Evolutionary conservation across 1,284 basidiomycete genomes (phyloP).

Genomic region (Microbotryum intermedium): DNA sequence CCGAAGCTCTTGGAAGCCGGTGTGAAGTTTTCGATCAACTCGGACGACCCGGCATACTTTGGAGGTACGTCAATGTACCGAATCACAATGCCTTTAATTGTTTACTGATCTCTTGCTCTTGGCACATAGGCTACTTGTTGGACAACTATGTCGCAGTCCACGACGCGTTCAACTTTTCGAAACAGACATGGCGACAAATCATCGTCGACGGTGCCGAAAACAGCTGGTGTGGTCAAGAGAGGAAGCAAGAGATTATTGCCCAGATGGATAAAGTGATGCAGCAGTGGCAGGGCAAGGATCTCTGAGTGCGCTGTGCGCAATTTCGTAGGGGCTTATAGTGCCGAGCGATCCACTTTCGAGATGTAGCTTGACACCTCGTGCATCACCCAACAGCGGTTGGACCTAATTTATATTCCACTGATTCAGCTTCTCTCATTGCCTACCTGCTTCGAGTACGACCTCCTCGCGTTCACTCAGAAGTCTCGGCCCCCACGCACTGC

Average conservation of each 20-base stretch:
- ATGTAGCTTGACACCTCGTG: too few species aligned
- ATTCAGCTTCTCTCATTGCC: too few species aligned
- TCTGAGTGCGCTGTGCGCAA: slow-evolving; percentile 1
- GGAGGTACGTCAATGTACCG: slow-evolving; percentile 14
- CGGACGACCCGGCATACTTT: slow-evolving; percentile 33
- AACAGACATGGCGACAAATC: slow-evolving; percentile 26
- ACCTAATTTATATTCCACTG: too few species aligned
- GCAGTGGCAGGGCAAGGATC: slow-evolving; percentile 15
- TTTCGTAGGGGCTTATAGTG: too few species aligned
- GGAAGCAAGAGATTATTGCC: slow-evolving; percentile 18
- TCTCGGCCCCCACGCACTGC: too few species aligned
- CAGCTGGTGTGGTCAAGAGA: slow-evolving; percentile 26
- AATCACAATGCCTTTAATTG: background rate
- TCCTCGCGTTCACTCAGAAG: too few species aligned
- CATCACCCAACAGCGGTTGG: too few species aligned
- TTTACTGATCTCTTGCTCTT: background rate
- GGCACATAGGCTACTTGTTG: slow-evolving; percentile 21
- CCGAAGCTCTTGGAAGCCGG: slow-evolving; percentile 28
- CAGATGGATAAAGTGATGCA: slow-evolving; percentile 15
- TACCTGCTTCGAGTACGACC: too few species aligned
- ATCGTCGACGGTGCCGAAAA: slow-evolving; percentile 26
- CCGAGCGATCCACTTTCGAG: too few species aligned
- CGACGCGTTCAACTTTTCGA: slow-evolving; percentile 23
- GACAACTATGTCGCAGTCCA: slow-evolving; percentile 32
- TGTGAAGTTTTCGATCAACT: slow-evolving; percentile 33